Base-by-base conservation (phyloP, 805 yeast genomes). In the Hanseniaspora occidentalis region DNA sequence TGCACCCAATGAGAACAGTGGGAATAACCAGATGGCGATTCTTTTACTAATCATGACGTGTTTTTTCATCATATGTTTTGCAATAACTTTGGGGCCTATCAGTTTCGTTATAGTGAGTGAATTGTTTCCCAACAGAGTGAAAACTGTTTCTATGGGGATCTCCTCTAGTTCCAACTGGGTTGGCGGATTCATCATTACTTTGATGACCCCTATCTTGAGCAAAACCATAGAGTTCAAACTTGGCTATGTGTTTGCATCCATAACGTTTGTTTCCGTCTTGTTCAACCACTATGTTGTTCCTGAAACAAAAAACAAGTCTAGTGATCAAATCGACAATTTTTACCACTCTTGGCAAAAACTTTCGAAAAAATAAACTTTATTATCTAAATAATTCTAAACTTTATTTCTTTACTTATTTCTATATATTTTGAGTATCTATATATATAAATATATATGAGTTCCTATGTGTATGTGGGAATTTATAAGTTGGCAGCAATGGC, bases 41-140 rank as follows among this genome's bases (percentile, higher is more conserved):
- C 50, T 63, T 45, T 72, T 69, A 7, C 73, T 79, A 82, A 75
- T 79, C 51, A 68, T 69, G 41, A 69, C 84, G 7, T 76, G 83
- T 61, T 53, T 77, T 39, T 79, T 69, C 62, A 73, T 79, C 43
- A 64, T 75, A 60, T 75, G 67, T 57, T 79, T 79, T 54, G 85
- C 88, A 4, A 68, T 75, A 18, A 75, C 84, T 16, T 75, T 84
- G 78, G 86, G 84, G 33, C 84, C 85, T 42, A 73, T 76, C 45
- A 74, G 75, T 31, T 79, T 70, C 61, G 75, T 75, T 36, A 68
- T 79, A 45, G 73, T 77, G 18, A 71, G 82, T 37, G 85, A 79
- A 57, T 62, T 77, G 34, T 79, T 75, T 58, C 84, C 84, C 6
- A 66, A 74, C 48, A 71, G 78, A 62, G 73, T 77, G 47, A 73